Conservation (phyloP, 441 rosid species). For the Raphanus hybrid region DNA sequence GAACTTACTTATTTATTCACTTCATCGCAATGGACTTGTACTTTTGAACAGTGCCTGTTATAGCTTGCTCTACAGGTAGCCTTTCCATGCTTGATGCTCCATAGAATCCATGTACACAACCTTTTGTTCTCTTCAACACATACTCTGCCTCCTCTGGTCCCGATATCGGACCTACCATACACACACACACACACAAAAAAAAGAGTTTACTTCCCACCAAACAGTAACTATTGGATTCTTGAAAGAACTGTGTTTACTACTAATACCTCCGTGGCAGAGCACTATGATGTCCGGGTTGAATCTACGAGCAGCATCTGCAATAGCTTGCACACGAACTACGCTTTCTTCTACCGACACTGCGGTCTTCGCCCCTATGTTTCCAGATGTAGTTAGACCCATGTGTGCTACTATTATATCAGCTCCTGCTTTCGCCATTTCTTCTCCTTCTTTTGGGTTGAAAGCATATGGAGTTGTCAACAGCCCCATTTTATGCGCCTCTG, state of each 20-base stretch:
- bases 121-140: constrained; percentile 67
- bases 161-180: constrained; percentile 79
- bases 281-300: constrained; percentile 71
- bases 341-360: constrained; percentile 83
- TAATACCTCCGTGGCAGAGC: constrained; percentile 93
- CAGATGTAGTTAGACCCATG: constrained; percentile 94
- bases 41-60: constrained; percentile 68
- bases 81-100: constrained; percentile 99
- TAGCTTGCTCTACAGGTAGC: constrained; percentile 87
- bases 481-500: constrained; percentile 85
- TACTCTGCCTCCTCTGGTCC: constrained; percentile 83
- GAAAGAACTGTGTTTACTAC: neutral
- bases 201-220: neutral
- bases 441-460: constrained; percentile 74
- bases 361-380: constrained; percentile 89
- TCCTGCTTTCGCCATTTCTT: constrained; percentile 90
- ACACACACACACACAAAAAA: neutral
- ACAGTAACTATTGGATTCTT: neutral
- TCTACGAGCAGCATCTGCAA: constrained; percentile 79
- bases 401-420: constrained; percentile 96
- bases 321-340: constrained; percentile 74
- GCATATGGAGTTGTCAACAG: constrained; percentile 94
- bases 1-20: constrained; percentile 8
- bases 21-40: constrained; percentile 76
- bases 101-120: constrained; percentile 85